A percentile compares a stretch with the other conserved stretches of the same genome.
Evolutionary conservation across 2,329 filamentous ascomycete genomes (phyloP).

Genomic region (Neofusicoccum ribis): DNA sequence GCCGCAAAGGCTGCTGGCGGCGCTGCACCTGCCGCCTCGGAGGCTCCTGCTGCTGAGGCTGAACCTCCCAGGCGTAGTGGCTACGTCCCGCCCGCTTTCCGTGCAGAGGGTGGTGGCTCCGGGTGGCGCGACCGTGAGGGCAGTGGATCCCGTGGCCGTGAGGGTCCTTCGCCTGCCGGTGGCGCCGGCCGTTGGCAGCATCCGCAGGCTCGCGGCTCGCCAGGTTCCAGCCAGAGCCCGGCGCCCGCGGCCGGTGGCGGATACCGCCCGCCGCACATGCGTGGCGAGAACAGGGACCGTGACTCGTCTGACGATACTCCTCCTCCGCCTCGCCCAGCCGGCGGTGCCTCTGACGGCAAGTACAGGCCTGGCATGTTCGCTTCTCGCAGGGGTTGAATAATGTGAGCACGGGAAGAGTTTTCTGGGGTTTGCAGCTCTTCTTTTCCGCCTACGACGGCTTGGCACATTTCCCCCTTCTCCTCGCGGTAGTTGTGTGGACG

Average conservation of each 20-base stretch:
- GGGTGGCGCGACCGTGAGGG: slow-evolving; percentile 41
- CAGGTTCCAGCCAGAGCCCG: slow-evolving; percentile 13
- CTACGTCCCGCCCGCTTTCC: slow-evolving; percentile 50
- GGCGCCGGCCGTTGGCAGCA: slow-evolving; percentile 25
- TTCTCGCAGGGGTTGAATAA: not conserved
- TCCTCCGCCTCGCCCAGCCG: slow-evolving; percentile 12
- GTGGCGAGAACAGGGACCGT: slow-evolving; percentile 21
- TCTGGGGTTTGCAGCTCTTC: not conserved
- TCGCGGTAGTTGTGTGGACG: not conserved
- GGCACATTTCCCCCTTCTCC: not conserved
- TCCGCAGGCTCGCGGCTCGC: slow-evolving; percentile 7
- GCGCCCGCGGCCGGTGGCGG: not conserved
- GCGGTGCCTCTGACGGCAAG: slow-evolving; percentile 35
- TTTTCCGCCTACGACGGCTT: not conserved
- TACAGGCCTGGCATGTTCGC: slow-evolving; percentile 43
- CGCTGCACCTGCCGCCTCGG: slow-evolving; percentile 33
- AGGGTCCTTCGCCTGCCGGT: slow-evolving; percentile 32
- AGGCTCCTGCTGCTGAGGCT: slow-evolving; percentile 35
- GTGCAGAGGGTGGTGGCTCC: slow-evolving; percentile 34
- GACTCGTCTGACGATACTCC: slow-evolving; percentile 17
- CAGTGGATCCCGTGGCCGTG: slow-evolving; percentile 31
- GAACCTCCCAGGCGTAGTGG: slow-evolving; percentile 40
- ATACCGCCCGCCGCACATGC: slow-evolving; percentile 19
- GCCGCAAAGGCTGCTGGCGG: slow-evolving; percentile 45
- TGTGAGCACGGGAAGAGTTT: not conserved